Evolutionary conservation across 768 basidiomycete species (phyloP).

Genomic region (Tulasnella sp.): DNA sequence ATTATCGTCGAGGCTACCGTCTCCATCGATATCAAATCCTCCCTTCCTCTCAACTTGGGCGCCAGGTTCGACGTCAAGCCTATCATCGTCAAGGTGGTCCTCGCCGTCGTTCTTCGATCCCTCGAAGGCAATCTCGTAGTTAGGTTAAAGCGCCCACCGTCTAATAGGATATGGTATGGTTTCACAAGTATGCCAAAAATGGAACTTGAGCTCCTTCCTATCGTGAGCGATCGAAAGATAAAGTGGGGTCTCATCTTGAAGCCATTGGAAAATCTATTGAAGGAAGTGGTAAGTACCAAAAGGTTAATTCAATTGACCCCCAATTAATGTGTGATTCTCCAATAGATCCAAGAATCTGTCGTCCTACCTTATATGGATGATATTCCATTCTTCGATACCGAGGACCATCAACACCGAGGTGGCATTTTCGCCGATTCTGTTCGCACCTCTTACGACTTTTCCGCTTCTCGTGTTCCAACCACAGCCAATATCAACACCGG

Average conservation of each 20-base stretch:
- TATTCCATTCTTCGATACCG: conserved; percentile 85
- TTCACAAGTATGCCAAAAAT: conserved; percentile 85
- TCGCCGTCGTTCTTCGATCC: conserved; percentile 78
- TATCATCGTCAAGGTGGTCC: conserved; percentile 76
- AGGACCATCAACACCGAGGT: conserved; percentile 50
- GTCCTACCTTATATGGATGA: conserved; percentile 99
- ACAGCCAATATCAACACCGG: conserved; percentile 7
- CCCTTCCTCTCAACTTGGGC: conserved; percentile 28
- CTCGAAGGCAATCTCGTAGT: conserved; percentile 84
- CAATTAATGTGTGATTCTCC: conserved; percentile 8
- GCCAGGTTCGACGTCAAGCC: conserved; percentile 57
- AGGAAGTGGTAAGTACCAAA: conserved; percentile 55
- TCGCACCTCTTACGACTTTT: conserved; percentile 20
- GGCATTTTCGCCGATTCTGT: conserved; percentile 78
- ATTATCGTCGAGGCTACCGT: conserved; percentile 85
- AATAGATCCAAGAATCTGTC: conserved; percentile 81
- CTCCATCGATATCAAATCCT: conserved; percentile 49
- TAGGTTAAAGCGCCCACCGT: conserved; percentile 88
- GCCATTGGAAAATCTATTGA: conserved; percentile 77
- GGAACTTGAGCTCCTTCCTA: conserved; percentile 80
- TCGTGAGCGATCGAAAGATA: conserved; percentile 88
- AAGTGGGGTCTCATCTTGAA: conserved; percentile 87
- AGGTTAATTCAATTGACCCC: neutral
- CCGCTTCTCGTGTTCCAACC: conserved; percentile 3
- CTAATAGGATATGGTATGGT: conserved; percentile 89